Percentiles rank a stretch among this genome's conserved stretches.
Evolutionary conservation across 2,329 filamentous ascomycete genomes (phyloP).

Genomic region (Curvularia sp.): DNA sequence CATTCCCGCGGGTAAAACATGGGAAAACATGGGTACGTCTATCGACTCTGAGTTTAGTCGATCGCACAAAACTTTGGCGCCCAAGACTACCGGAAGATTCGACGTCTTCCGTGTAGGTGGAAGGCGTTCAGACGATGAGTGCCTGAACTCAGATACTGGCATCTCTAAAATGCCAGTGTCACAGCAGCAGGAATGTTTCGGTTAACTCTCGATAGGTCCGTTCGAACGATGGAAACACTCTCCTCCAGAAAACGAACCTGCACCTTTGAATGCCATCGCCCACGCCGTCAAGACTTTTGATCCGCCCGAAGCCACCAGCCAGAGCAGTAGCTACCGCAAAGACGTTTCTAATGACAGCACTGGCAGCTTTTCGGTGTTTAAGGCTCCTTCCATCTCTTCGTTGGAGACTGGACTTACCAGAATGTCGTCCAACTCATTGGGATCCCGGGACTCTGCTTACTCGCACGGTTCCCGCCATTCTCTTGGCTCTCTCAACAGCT

Average conservation of each 20-base stretch:
- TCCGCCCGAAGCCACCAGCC: constrained; percentile 39
- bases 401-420: constrained; percentile 58
- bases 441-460: constrained; percentile 63
- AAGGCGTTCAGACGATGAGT: constrained; percentile 5
- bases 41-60: constrained; percentile 21
- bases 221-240: constrained; percentile 74
- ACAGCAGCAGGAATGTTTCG: constrained; percentile 35
- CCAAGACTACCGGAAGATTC: constrained; percentile 29
- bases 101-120: constrained; percentile 30
- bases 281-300: constrained; percentile 60
- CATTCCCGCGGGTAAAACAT: constrained; percentile 71
- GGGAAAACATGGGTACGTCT: constrained; percentile 51
- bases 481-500: constrained; percentile 62
- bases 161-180: constrained; percentile 15
- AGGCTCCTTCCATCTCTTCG: constrained; percentile 61
- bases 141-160: constrained; percentile 8
- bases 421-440: constrained; percentile 61
- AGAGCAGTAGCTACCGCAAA: constrained; percentile 55
- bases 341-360: constrained; percentile 58
- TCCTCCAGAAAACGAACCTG: constrained; percentile 73
- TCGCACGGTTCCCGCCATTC: constrained; percentile 65
- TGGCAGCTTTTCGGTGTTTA: constrained; percentile 58
- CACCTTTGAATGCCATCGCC: constrained; percentile 68
- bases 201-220: constrained; percentile 62
- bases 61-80: constrained; percentile 28